Conservation (phyloP, 1,284 basidiomycete species). For the Tausonia pullulans region DNA sequence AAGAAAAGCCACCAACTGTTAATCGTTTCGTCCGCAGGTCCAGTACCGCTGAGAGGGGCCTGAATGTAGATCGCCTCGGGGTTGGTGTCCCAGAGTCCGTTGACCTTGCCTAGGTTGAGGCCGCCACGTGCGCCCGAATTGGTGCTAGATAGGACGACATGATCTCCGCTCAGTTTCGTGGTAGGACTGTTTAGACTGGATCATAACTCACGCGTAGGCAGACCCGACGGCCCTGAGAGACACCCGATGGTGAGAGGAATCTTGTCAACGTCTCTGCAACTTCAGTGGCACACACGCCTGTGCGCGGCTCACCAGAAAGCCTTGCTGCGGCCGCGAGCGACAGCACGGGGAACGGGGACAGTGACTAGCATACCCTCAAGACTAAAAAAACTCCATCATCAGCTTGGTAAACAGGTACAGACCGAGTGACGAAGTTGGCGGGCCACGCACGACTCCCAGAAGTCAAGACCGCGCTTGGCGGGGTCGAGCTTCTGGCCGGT, state of each 20-base stretch:
- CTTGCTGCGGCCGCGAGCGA: conserved; percentile 41
- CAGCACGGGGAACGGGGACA: conserved; percentile 42
- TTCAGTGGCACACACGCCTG: too few relatives aligned
- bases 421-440: not conserved
- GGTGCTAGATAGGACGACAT: conserved; percentile 22
- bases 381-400: conserved; percentile 25
- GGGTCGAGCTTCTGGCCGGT: conserved; percentile 44
- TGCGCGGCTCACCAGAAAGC: conserved; percentile 23
- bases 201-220: conserved; percentile 37
- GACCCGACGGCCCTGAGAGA: conserved; percentile 42
- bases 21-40: too few relatives aligned
- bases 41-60: conserved; percentile 19
- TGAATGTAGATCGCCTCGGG: conserved; percentile 48
- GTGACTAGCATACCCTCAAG: conserved; percentile 51
- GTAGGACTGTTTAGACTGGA: too few relatives aligned
- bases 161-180: too few relatives aligned
- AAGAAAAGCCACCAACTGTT: too few relatives aligned
- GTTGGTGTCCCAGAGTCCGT: conserved; percentile 46
- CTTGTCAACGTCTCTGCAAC: too few relatives aligned
- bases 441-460: conserved; percentile 40
- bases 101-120: conserved; percentile 41
- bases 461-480: conserved; percentile 47
- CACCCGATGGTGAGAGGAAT: too few relatives aligned
- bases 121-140: conserved; percentile 51
- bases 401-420: not conserved